Evolutionary conservation across 805 yeast species (phyloP), one percentile per base, ranked within the genome.

Genomic region (Cyberlindnera xishuangbannaensis): DNA sequence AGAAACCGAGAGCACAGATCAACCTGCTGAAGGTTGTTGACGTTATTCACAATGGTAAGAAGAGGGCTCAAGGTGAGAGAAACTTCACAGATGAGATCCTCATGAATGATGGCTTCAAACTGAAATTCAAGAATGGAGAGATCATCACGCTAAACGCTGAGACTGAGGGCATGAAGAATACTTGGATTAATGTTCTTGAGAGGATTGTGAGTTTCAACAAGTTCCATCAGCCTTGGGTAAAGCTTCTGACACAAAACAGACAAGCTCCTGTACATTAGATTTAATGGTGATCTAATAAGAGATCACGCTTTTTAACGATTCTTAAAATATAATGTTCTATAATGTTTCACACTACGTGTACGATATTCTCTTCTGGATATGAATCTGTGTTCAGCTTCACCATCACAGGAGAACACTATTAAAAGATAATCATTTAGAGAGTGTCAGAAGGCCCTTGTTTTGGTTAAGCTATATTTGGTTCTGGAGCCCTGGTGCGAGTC

Each of bases 61-160:
- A 56, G 49, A 52, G 31, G 57, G 16, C 16, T 6, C 22, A 13
- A 5, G 43, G 40, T 6, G 27, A 58, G 20, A 67, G 92, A 58
- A 71, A 80, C 50, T 73, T 83, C 51, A 81, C 88, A 47, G 94
- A 83, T 48, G 76, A 81, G 22, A 62, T 79, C 24, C 57, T 78
- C 31, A 63, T 80, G 51, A 80, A 78, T 40, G 81, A 83, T 41
- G 78, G 87, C 10, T 85, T 88, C 67, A 79, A 79, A 50, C 58
- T 88, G 30, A 62, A 65, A 41, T 88, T 88, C 56, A 69, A 74
- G 26, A 83, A 88, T 52, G 88, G 85, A 5, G 97, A 88, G 56
- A 64, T 73, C 4, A 82, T 88, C 32, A 83, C 78, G 43, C 84
- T 90, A 56, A 84, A 83, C n/a, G 90, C 95, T 13, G 92, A 85